Conservation (phyloP, 2,329 filamentous ascomycete species). For the Cryoendolithus antarcticus region DNA sequence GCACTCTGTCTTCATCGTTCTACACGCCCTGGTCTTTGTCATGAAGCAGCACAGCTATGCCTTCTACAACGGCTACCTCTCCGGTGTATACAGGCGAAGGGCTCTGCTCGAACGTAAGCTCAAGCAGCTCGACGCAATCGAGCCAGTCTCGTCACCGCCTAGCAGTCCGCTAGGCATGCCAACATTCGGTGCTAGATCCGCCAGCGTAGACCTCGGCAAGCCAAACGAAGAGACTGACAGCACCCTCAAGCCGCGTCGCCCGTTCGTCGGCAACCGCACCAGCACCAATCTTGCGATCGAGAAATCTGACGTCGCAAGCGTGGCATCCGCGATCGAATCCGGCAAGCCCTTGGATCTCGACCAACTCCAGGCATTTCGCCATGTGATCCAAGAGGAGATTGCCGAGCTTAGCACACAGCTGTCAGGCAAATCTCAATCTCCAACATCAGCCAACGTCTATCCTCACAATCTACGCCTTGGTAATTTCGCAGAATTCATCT, state of each 20-base stretch:
- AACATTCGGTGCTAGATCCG: not conserved
- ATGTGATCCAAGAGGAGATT: constrained; percentile 54
- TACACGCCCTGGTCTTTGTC: constrained; percentile 62
- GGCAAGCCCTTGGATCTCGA: constrained; percentile 46
- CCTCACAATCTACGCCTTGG: constrained; percentile 54
- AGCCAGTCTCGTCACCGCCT: constrained; percentile 27
- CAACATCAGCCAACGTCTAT: constrained; percentile 42
- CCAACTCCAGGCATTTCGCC: constrained; percentile 51
- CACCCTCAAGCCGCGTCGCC: constrained; percentile 18
- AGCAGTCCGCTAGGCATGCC: constrained; percentile 19
- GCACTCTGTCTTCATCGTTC: constrained; percentile 63
- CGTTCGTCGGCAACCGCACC: constrained; percentile 23
- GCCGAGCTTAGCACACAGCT: constrained; percentile 52
- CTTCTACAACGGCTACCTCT: constrained; percentile 61
- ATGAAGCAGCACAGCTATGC: constrained; percentile 79
- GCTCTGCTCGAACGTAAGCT: constrained; percentile 37
- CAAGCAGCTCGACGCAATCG: constrained; percentile 44
- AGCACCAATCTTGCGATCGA: constrained; percentile 35
- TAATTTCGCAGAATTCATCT: constrained; percentile 61
- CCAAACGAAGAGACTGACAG: not conserved
- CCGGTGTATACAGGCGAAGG: constrained; percentile 45
- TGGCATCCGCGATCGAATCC: constrained; percentile 51
- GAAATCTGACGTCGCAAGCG: constrained; percentile 45
- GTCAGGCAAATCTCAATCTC: constrained; percentile 42
- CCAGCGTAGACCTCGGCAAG: constrained; percentile 2